Evolutionary conservation across 768 basidiomycete genomes (phyloP).

Genomic region (Podaxis rugospora): DNA sequence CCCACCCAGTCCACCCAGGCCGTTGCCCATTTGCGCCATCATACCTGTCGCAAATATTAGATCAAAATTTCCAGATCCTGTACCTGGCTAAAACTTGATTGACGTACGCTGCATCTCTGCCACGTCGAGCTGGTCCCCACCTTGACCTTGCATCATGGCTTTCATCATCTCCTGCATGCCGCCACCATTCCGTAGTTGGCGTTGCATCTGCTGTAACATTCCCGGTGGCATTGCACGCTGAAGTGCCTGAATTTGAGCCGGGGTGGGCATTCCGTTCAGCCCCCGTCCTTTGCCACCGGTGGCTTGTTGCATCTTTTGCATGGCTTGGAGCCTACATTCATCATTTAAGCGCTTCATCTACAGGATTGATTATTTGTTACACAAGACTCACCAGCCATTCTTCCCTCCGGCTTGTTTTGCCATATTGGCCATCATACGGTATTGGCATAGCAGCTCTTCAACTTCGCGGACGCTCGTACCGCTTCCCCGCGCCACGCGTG

Average conservation of each 20-base stretch:
- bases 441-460: conserved; percentile 95
- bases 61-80: not conserved
- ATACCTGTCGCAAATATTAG: conserved; percentile 48
- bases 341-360: not conserved
- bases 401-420: conserved; percentile 97
- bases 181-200: conserved; percentile 73
- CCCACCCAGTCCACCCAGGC: conserved; percentile 57
- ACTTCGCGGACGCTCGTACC: conserved; percentile 96
- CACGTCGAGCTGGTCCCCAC: conserved; percentile 88
- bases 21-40: conserved; percentile 85
- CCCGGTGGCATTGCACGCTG: conserved; percentile 96
- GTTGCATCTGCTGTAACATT: conserved; percentile 91
- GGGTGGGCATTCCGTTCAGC: conserved; percentile 84
- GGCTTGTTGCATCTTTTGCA: conserved; percentile 91
- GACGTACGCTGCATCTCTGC: conserved; percentile 87
- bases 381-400: conserved; percentile 73
- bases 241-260: conserved; percentile 92
- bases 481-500: conserved; percentile 86
- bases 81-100: not conserved
- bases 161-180: conserved; percentile 99
- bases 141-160: conserved; percentile 94
- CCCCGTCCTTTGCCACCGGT: conserved; percentile 85
- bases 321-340: conserved; percentile 62
- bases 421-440: conserved; percentile 99
- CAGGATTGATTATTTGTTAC: not conserved